phyloP scores from a whole-genome alignment of 129 eudicot genomes.

The Silybum marianum region DNA sequence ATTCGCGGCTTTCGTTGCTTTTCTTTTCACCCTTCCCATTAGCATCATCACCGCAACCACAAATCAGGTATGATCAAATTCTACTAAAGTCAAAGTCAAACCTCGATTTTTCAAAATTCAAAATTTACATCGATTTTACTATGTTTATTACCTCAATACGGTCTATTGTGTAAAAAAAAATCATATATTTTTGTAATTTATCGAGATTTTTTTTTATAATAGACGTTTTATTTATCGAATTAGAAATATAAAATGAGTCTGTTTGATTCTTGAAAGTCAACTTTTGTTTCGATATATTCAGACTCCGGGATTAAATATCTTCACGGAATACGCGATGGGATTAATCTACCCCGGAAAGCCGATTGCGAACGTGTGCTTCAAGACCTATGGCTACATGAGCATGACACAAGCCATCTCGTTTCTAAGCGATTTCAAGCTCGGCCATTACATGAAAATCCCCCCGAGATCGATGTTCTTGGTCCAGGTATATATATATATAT shows the following conservation, averaged over 20 bases:
- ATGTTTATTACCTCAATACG: background rate
- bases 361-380: constrained; percentile 90
- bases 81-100: background rate
- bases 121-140: background rate
- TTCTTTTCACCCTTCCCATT: constrained; percentile 71
- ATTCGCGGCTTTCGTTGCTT: constrained; percentile 53
- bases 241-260: background rate
- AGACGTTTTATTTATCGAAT: background rate
- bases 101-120: background rate
- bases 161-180: background rate
- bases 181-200: background rate
- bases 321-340: constrained; percentile 81
- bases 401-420: constrained; percentile 85
- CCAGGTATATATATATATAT: constrained; percentile 45
- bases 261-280: background rate
- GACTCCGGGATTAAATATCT: constrained; percentile 90
- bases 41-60: constrained; percentile 91
- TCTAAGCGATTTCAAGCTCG: constrained; percentile 78
- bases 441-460: constrained; percentile 95
- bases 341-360: constrained; percentile 79
- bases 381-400: constrained; percentile 90
- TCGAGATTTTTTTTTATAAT: background rate
- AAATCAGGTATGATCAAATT: constrained; percentile 49
- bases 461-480: constrained; percentile 88
- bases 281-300: constrained; percentile 14